Evolutionary conservation across 148 eudicot species (phyloP), one percentile per base, ranked within the genome.

Genomic region (Salicornia ramosissima): DNA sequence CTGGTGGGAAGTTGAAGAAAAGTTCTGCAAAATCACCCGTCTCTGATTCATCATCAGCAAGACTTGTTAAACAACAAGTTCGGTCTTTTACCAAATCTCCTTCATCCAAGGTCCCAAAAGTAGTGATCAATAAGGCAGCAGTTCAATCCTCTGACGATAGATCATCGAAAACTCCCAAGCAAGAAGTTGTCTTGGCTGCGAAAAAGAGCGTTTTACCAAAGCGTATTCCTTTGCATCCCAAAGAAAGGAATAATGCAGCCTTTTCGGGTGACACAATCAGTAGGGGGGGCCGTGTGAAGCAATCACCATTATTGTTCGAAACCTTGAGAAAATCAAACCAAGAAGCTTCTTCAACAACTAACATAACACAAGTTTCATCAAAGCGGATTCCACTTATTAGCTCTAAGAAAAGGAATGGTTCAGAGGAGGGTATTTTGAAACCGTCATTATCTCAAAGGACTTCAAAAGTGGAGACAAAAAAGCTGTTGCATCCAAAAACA

Each of bases 401-500:
- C 36, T 75, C 54, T 57, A 72, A 55, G 67, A 66, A 70, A 56
- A 58, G 63, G 39, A 70, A 47, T 59, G 4, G 51, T 71, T 71
- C 34, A 11, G 62, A 64, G 52, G 71, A 8, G 4, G 8, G 4
- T 36, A 3, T 36, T 3, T 3, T 36, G 40, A 36, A 4, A 36
- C 40, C 40, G 40, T 36, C 40, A 9, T 67, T 65, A 49, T 67
- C 85, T 59, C 54, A 71, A 43, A 75, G 56, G 64, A 69, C 63
- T 60, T 47, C 82, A 2, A 82, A 74, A 84, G 77, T 71, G 60
- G 57, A 78, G 50, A 25, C 25, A 28, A 74, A 75, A 78, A 84
- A 74, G 70, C 71, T 21, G 70, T 56, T 77, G 64, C 40, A 53
- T 36, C 56, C 84, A 30, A 63, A 79, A 57, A 24, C 72, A 60